Evolutionary conservation across 768 basidiomycete genomes (phyloP).

Genomic region (Collybia sp.): DNA sequence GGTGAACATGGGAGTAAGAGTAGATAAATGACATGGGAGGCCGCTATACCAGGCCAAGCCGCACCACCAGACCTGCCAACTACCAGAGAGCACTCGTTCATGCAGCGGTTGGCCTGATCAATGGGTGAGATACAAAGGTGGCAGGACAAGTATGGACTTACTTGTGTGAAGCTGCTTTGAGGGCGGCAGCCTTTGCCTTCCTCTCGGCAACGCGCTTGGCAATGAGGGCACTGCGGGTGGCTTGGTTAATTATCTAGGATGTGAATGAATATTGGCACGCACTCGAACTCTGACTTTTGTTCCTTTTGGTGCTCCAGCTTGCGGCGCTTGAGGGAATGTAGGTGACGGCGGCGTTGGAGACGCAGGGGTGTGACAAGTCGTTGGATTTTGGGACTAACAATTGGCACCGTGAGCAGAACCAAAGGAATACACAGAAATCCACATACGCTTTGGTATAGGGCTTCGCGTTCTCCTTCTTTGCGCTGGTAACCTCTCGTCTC

Average conservation of each 20-base stretch:
- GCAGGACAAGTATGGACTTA: no score
- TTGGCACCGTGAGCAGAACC: background rate
- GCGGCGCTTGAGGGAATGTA: slow-evolving; percentile 83
- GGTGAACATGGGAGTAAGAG: no score
- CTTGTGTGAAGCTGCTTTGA: slow-evolving; percentile 80
- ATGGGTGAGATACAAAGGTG: no score
- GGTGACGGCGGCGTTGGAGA: slow-evolving; percentile 94
- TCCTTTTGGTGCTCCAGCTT: slow-evolving; percentile 90
- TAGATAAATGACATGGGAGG: no score
- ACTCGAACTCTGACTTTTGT: slow-evolving; percentile 94
- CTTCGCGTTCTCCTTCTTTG: slow-evolving; percentile 88
- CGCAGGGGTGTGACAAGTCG: slow-evolving; percentile 92
- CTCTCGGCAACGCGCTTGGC: slow-evolving; percentile 90
- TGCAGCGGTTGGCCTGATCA: no score
- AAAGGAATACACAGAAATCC: background rate
- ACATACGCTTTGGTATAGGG: slow-evolving; percentile 96
- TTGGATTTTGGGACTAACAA: slow-evolving; percentile 86
- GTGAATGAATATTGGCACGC: slow-evolving; percentile 18
- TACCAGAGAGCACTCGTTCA: no score
- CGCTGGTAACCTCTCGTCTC: slow-evolving; percentile 81
- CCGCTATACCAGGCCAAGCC: no score
- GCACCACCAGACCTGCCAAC: no score
- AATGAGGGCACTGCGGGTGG: slow-evolving; percentile 50
- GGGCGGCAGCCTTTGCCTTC: slow-evolving; percentile 85
- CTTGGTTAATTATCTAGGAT: slow-evolving; percentile 1